Conservation (phyloP, 2,329 filamentous ascomycete genomes). For the Colletotrichum somersetense region DNA sequence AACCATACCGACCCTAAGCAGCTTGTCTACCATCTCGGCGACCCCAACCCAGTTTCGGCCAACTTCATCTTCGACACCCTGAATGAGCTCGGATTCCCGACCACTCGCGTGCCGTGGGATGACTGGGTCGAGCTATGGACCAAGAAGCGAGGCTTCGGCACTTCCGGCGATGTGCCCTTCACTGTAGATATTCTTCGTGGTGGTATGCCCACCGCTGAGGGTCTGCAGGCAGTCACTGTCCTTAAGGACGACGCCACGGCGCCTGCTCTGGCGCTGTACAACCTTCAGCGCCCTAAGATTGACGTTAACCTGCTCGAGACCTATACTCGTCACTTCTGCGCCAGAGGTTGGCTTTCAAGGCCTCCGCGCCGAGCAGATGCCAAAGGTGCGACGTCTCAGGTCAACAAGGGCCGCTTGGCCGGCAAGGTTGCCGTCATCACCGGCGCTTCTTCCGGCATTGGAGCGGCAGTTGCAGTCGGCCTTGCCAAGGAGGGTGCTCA, state of each 20-base stretch:
- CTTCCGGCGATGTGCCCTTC: constrained; percentile 77
- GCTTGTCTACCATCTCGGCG: constrained; percentile 79
- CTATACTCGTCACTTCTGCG: constrained; percentile 84
- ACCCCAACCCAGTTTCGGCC: constrained; percentile 77
- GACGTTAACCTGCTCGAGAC: constrained; percentile 79
- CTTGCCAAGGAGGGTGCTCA: constrained; percentile 79
- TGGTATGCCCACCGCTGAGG: constrained; percentile 83
- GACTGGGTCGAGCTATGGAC: constrained; percentile 82
- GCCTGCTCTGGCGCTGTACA: constrained; percentile 65
- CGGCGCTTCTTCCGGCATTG: constrained; percentile 84
- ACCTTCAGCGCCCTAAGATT: constrained; percentile 75
- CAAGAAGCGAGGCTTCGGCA: constrained; percentile 74
- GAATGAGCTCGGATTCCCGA: constrained; percentile 76
- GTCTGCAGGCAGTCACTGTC: constrained; percentile 77
- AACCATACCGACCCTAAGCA: constrained; percentile 73
- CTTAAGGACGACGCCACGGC: constrained; percentile 78
- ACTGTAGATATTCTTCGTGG: constrained; percentile 84
- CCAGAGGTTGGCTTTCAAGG: constrained; percentile 79
- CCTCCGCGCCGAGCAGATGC: constrained; percentile 65
- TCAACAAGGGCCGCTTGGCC: constrained; percentile 68
- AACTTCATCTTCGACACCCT: constrained; percentile 74
- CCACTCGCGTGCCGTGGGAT: constrained; percentile 74
- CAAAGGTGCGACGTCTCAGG: constrained; percentile 41
- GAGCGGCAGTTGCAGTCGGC: constrained; percentile 78
- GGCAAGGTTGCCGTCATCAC: constrained; percentile 82